Conservation (phyloP, 169 alveolate genomes). For the Cryptosporidium ryanae region DNA sequence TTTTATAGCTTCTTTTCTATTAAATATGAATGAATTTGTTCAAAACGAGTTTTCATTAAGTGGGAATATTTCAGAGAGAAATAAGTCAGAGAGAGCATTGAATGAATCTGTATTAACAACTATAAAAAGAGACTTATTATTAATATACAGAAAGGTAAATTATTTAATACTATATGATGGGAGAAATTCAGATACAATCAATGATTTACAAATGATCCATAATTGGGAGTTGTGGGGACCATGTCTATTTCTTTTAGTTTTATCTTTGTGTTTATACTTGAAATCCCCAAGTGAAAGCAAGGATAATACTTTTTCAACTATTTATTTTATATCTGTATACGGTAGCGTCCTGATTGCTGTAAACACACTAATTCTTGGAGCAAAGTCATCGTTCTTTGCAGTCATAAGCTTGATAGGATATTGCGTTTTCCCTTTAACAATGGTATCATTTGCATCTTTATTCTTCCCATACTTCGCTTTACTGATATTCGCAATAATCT, state of each 20-base stretch:
- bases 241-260: slow-evolving; percentile 25
- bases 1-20: background rate
- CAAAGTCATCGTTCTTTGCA: slow-evolving; percentile 65
- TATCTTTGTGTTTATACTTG: slow-evolving; percentile 48
- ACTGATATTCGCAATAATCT: slow-evolving; percentile 30
- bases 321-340: slow-evolving; percentile 32
- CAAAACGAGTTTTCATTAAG: slow-evolving; percentile 1
- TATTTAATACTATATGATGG: slow-evolving; percentile 22
- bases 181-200: background rate
- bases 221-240: slow-evolving; percentile 76
- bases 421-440: slow-evolving; percentile 52
- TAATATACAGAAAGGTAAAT: slow-evolving; percentile 25
- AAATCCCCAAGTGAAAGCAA: slow-evolving; percentile 55
- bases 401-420: slow-evolving; percentile 50
- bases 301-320: slow-evolving; percentile 23
- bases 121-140: slow-evolving; percentile 22
- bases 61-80: slow-evolving; percentile 26
- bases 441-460: slow-evolving; percentile 39
- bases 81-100: slow-evolving; percentile 24
- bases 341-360: slow-evolving; percentile 38
- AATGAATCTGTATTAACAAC: slow-evolving; percentile 37
- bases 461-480: slow-evolving; percentile 22
- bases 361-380: slow-evolving; percentile 42
- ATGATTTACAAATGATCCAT: slow-evolving; percentile 49
- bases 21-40: slow-evolving; percentile 1